Percentiles rank a stretch among this genome's conserved stretches.
Conservation (phyloP, 2,329 filamentous ascomycete species). For the Phoma sp. region DNA sequence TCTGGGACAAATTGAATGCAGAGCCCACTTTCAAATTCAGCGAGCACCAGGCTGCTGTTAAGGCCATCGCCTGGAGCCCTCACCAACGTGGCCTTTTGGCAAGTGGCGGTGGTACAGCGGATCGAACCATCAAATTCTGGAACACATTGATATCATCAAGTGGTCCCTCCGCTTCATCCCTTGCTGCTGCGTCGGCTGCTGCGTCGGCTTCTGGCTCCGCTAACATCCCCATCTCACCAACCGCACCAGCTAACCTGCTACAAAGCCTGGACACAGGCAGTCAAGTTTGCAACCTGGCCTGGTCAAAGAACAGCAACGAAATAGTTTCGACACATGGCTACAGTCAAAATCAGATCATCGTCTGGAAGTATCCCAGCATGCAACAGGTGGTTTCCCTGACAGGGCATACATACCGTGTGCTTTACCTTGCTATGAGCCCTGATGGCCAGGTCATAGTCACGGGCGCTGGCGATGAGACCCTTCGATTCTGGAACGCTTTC, state of each 20-base stretch:
- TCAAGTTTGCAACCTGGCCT: conserved; percentile 97
- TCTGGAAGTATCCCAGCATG: conserved; percentile 99
- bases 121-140: conserved; percentile 97
- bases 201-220: conserved; percentile 40
- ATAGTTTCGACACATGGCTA: conserved; percentile 97
- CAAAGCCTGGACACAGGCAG: conserved; percentile 95
- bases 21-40: conserved; percentile 92
- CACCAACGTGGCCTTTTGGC: conserved; percentile 94
- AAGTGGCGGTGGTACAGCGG: conserved; percentile 92
- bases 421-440: conserved; percentile 97
- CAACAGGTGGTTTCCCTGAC: conserved; percentile 94
- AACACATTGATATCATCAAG: conserved; percentile 82
- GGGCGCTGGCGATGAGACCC: conserved; percentile 92
- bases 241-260: conserved; percentile 53
- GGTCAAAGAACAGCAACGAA: conserved; percentile 97
- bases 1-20: conserved; percentile 96
- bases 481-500: conserved; percentile 97
- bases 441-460: conserved; percentile 94
- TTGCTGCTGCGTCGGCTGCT: conserved; percentile 47
- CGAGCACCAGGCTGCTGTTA: conserved; percentile 94
- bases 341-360: conserved; percentile 96
- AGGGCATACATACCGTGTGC: conserved; percentile 93
- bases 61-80: conserved; percentile 97
- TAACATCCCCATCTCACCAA: conserved; percentile 40
- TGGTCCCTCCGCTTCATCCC: conserved; percentile 48